phyloP scores from a whole-genome alignment of 352 stramenopile genomes.

The Blastocystis sp. region DNA sequence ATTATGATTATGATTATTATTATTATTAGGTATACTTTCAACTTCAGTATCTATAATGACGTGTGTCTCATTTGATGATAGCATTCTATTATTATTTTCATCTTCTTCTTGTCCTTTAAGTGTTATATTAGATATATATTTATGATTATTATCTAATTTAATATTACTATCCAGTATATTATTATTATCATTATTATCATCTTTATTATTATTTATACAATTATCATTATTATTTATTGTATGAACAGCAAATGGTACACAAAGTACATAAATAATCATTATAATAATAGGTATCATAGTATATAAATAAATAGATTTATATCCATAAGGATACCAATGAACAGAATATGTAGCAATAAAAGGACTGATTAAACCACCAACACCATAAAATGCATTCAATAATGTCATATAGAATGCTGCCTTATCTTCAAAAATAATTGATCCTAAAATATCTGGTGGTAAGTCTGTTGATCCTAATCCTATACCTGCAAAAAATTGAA shows the following conservation, averaged over 20 bases:
- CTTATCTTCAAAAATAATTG: conserved; percentile 30
- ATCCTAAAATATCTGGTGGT: conserved; percentile 10
- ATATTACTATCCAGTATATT: too few relatives aligned
- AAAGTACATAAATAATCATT: not conserved
- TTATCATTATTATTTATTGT: too few relatives aligned
- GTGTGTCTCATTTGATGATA: too few relatives aligned
- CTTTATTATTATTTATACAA: too few relatives aligned
- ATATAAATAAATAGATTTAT: conserved; percentile 7
- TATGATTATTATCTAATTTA: too few relatives aligned
- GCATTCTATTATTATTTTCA: too few relatives aligned
- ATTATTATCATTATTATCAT: too few relatives aligned
- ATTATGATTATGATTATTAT: too few relatives aligned
- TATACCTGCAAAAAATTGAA: conserved; percentile 28
- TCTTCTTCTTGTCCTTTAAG: too few relatives aligned
- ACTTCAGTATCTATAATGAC: too few relatives aligned
- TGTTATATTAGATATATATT: too few relatives aligned
- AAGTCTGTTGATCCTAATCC: conserved; percentile 25
- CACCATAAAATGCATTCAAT: conserved; percentile 28
- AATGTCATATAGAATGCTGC: conserved; percentile 26
- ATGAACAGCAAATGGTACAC: conserved; percentile 15
- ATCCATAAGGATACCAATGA: conserved; percentile 1
- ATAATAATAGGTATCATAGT: conserved; percentile 13
- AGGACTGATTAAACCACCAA: conserved; percentile 27
- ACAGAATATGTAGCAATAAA: conserved; percentile 14
- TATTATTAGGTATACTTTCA: too few relatives aligned